phyloP scores from a whole-genome alignment of 495 filamentous ascomycete genomes.

The Lasiosphaeria ovina region DNA sequence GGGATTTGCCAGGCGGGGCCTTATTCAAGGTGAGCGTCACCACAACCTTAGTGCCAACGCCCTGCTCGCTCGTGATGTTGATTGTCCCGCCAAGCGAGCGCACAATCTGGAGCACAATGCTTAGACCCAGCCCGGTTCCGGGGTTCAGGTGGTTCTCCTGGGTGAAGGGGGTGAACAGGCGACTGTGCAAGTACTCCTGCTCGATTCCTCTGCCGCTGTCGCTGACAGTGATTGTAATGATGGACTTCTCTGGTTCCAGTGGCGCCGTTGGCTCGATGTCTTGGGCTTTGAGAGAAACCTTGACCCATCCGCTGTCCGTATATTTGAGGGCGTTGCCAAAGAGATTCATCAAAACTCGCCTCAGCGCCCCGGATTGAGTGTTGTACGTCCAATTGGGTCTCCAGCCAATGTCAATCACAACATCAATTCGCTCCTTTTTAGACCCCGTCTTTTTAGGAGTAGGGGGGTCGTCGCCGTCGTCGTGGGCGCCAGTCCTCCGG shows the following conservation, averaged over 20 bases:
- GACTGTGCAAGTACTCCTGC: constrained; percentile 62
- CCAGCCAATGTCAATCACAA: constrained; percentile 61
- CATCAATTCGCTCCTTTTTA: constrained; percentile 38
- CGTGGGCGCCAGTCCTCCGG: not conserved
- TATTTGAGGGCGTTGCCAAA: constrained; percentile 84
- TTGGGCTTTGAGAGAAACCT: constrained; percentile 52
- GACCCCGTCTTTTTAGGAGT: not conserved
- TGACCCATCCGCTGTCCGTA: constrained; percentile 63
- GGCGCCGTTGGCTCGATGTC: constrained; percentile 3
- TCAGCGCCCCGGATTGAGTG: constrained; percentile 67
- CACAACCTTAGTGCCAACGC: constrained; percentile 13
- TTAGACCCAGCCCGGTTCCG: constrained; percentile 68
- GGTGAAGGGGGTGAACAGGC: constrained; percentile 67
- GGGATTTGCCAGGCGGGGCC: not conserved
- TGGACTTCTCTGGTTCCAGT: constrained; percentile 5
- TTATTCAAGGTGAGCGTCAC: not conserved
- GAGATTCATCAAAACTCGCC: constrained; percentile 76
- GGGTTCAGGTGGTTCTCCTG: constrained; percentile 65
- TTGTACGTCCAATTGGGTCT: constrained; percentile 58
- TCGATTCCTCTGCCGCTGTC: constrained; percentile 73
- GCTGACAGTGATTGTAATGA: constrained; percentile 40
- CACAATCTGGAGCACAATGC: constrained; percentile 67
- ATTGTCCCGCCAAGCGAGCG: constrained; percentile 58
- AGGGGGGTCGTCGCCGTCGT: not conserved
- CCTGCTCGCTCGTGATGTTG: constrained; percentile 39